Base-by-base conservation (phyloP, 129 eudicot genomes). In the Centella asiatica region DNA sequence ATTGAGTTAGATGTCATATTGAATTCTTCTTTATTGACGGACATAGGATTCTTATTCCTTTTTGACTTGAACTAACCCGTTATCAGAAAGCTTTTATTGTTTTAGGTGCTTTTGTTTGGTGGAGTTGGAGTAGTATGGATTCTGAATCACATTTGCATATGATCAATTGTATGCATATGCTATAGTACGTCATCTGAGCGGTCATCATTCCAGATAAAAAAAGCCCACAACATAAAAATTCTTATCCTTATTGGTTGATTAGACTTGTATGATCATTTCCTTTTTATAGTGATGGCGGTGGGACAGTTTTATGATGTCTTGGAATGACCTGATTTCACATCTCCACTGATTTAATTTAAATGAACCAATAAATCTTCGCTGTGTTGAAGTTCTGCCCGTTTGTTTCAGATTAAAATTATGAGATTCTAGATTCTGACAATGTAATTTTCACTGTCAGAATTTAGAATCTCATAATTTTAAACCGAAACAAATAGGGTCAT, bases 191-290 rank as follows among this genome's bases (percentile, higher is more conserved):
- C 24, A 8, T 19, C 25, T 29, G 7, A 17, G 12, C 47, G 3
- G 61, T 31, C 26, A 56, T 56, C 20, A 56, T 56, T 56, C 25
- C n/a, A 32, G 61, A 56, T 56, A 56, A 56, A 42, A 56, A 56
- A 32, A 31, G 18, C 31, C 61, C n/a, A 29, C 25, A 20, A 28
- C 39, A 20, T 4, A 18, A 22, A 5, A 27, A 27, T 9, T 9
- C 59, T 25, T 27, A 12, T 53, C 59, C 14, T 18, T 11, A 34
- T 33, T 34, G 29, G n/a, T 20, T 57, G n/a, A 19, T 57, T 3
- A 34, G n/a, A n/a, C n/a, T 57, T 17, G 63, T 24, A 19, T 57
- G 23, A 18, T 14, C 36, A 18, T 31, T 45, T 20, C 2, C 11
- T 14, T 6, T 42, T 42, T 12, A 36, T 36, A 36, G 40, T 42